A percentile compares a stretch with the other conserved stretches of the same genome.
phyloP scores from a whole-genome alignment of 176 grass and related monocot species.

The Pontederia paniculata region DNA sequence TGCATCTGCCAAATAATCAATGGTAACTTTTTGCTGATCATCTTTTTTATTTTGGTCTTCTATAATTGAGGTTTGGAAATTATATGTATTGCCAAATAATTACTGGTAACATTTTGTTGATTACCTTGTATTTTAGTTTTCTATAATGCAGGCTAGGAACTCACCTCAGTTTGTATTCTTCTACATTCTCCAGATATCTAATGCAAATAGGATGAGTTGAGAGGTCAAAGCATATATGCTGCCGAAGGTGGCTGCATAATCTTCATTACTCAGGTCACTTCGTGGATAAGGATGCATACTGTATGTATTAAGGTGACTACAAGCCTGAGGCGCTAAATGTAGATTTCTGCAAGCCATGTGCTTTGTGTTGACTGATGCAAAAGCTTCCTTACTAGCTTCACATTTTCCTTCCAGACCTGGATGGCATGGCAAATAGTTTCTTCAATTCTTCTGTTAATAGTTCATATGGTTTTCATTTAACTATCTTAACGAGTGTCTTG shows the following conservation, averaged over 20 bases:
- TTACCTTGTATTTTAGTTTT: not conserved
- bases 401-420: not conserved
- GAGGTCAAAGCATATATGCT: not conserved
- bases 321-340: conserved; percentile 23
- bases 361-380: conserved; percentile 25
- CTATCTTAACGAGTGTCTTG: not conserved
- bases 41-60: not conserved
- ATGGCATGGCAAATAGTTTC: conserved; percentile 24
- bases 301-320: conserved; percentile 36
- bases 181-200: conserved; percentile 20
- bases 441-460: conserved; percentile 30
- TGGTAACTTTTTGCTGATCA: conserved; percentile 21
- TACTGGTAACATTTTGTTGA: not conserved
- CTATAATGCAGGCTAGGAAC: not conserved
- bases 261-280: conserved; percentile 22
- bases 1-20: conserved; percentile 46
- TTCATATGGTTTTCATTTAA: conserved; percentile 17
- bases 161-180: conserved; percentile 22
- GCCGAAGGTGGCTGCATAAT: conserved; percentile 20
- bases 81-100: conserved; percentile 5
- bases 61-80: not conserved
- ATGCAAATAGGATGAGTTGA: conserved; percentile 15
- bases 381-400: conserved; percentile 15
- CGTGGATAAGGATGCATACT: conserved; percentile 20
- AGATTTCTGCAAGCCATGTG: conserved; percentile 28